Evolutionary conservation across 1,139 yeast genomes (phyloP), one percentile per base, ranked within the genome.

Genomic region (Scheffersomyces cryptocercus): DNA sequence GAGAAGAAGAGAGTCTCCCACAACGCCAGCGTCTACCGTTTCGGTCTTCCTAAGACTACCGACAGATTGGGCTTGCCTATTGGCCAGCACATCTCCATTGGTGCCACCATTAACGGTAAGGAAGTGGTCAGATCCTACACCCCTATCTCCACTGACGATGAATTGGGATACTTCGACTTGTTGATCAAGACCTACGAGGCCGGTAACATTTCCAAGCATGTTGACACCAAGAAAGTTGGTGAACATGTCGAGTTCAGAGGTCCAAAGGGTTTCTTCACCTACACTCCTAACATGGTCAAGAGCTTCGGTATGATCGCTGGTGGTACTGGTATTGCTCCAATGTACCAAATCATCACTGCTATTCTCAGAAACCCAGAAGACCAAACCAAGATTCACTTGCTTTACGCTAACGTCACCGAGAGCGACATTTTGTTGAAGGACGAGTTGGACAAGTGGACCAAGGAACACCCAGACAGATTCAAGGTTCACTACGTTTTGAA

Each of bases 321-420:
- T 56, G 99, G 99, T 61, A 87, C 96, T 37, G 97, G 68, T 54
- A 87, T 90, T 59, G 87, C 97, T 29, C 98, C 98, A 56, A 88
- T 91, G 83, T 87, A 84, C 68, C 97, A 90, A 73, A 86, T 90
- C 61, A 78, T 90, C 55, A 82, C 84, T 55, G 90, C 90, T 41
- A 84, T 90, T 55, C 82, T 87, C 56, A 73, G 75, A 52, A 83
- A 88, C 59, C 91, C 95, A 15, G 75, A 73, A 35, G 97, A 89
- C 64, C 77, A 75, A 52, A 89, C 97, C 55, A 79, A 84, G 63
- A 86, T 87, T 51, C 67, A 74, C 43, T 73, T 88, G 57, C 70
- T 85, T 47, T 91, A 86, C 62, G 97, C 96, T 58, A 88, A 87
- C 59, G 85, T 87, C 49, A 77, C 83, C 39, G 82, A 79, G 52